phyloP scores from a whole-genome alignment of 352 stramenopile genomes.

The Pythium scleroteichum region DNA sequence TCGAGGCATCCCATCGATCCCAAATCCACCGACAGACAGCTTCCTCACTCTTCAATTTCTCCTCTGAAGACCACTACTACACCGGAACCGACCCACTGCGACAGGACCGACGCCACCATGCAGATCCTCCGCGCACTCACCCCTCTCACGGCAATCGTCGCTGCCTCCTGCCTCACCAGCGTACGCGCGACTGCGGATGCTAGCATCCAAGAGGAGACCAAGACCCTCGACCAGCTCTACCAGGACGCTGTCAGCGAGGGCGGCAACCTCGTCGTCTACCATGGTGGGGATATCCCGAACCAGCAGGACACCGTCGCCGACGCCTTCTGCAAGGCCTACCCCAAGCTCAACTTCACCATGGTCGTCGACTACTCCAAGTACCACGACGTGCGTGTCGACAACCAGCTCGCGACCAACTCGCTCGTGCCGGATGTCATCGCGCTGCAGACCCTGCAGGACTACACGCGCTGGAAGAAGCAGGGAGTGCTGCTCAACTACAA shows the following conservation, averaged over 20 bases:
- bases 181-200: too few species aligned
- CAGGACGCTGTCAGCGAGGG: constrained; percentile 48
- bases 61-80: neutral
- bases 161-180: neutral
- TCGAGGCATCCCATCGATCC: too few species aligned
- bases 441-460: constrained; percentile 60
- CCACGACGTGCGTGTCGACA: constrained; percentile 62
- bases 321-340: constrained; percentile 28
- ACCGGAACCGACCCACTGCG: constrained; percentile 18
- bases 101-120: neutral
- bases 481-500: constrained; percentile 57
- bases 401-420: constrained; percentile 48
- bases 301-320: too few species aligned
- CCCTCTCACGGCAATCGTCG: neutral
- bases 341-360: constrained; percentile 62
- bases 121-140: neutral
- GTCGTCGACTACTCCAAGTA: constrained; percentile 62
- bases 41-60: neutral
- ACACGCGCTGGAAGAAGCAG: constrained; percentile 42
- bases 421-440: constrained; percentile 45
- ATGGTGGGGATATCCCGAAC: constrained; percentile 30
- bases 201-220: constrained; percentile 2
- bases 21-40: too few species aligned
- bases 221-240: constrained; percentile 40
- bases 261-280: constrained; percentile 53